A percentile compares a stretch with the other conserved stretches of the same genome.
Evolutionary conservation across 106 monocot genomes (phyloP).

Genomic region (Iris macrosiphon): DNA sequence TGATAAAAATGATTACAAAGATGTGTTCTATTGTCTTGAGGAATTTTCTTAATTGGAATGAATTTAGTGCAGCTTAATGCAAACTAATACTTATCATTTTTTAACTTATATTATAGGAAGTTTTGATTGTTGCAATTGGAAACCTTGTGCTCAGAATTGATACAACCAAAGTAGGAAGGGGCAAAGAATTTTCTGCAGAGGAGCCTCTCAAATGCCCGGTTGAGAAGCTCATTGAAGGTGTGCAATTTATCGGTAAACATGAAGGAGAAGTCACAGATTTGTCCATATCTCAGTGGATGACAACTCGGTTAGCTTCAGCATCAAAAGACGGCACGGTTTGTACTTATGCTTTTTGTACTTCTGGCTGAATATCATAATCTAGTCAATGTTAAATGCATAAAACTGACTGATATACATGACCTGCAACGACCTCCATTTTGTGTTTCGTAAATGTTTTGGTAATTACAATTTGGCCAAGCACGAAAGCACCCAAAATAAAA

Average conservation of each 20-base stretch:
- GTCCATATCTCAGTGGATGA: conserved; percentile 99
- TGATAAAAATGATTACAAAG: background rate
- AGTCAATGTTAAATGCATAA: too few species aligned
- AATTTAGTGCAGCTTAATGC: background rate
- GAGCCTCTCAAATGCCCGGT: conserved; percentile 72
- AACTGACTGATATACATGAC: too few species aligned
- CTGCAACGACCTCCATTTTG: too few species aligned
- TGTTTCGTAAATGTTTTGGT: too few species aligned
- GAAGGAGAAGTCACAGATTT: conserved; percentile 90
- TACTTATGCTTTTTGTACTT: conserved; percentile 10
- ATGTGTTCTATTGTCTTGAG: background rate
- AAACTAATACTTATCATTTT: background rate
- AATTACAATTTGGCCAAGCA: too few species aligned
- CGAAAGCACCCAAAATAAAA: too few species aligned
- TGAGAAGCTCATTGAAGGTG: conserved; percentile 71
- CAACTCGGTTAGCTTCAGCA: conserved; percentile 82
- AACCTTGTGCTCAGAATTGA: conserved; percentile 82
- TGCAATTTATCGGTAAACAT: conserved; percentile 83
- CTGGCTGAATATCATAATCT: too few species aligned
- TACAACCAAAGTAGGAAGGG: conserved; percentile 76
- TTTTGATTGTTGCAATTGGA: conserved; percentile 78
- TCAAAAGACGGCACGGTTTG: conserved; percentile 96
- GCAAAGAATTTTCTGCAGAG: conserved; percentile 61
- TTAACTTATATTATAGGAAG: conserved; percentile 41
- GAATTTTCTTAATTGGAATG: too few species aligned